phyloP scores from a whole-genome alignment of 176 grass and related monocot species.

The bread wheat (Triticum aestivum) region DNA sequence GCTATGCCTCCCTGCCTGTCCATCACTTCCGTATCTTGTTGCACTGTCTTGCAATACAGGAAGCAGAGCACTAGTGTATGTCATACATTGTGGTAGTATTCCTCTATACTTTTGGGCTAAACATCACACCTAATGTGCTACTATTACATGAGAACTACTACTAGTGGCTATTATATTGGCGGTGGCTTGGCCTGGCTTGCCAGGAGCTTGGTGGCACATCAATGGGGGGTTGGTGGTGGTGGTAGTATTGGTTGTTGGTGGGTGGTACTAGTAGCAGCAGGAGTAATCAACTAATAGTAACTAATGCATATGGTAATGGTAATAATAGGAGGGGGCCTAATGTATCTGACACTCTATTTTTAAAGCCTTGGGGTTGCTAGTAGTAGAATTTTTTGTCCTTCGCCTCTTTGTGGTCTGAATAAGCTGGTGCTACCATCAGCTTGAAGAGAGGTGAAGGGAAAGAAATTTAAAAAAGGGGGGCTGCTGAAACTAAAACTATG shows the following conservation, averaged over 20 bases:
- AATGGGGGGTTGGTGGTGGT: constrained; percentile 22
- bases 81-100: constrained; percentile 31
- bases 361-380: constrained; percentile 3
- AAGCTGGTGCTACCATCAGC: background rate
- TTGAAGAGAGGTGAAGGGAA: background rate
- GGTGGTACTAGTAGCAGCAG: background rate
- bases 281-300: constrained; percentile 27
- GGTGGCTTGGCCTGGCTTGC: background rate
- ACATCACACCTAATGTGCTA: constrained; percentile 35
- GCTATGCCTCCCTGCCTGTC: background rate
- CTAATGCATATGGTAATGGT: background rate
- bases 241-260: too few relatives aligned
- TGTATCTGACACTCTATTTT: constrained; percentile 6
- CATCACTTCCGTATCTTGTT: background rate
- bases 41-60: constrained; percentile 25
- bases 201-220: constrained; percentile 28
- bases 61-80: constrained; percentile 11
- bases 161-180: constrained; percentile 21
- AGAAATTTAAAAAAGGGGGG: background rate
- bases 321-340: constrained; percentile 19
- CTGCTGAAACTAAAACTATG: constrained; percentile 53
- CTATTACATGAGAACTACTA: background rate
- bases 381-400: background rate
- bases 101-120: constrained; percentile 12
- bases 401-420: constrained; percentile 31